Evolutionary conservation across 2,329 filamentous ascomycete genomes (phyloP).

Genomic region (Nemania sp.): DNA sequence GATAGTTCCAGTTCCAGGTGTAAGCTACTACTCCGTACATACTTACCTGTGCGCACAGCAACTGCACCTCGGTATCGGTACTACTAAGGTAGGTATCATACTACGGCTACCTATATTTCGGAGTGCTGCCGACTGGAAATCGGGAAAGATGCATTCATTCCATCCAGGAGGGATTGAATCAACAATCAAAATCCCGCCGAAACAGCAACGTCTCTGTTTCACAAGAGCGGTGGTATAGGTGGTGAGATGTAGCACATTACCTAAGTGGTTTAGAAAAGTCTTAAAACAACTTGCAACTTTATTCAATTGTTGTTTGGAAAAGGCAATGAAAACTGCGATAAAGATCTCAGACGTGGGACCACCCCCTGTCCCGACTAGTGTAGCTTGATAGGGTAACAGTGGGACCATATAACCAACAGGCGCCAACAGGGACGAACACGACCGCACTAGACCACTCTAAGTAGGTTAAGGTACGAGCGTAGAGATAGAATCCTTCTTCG

Average conservation of each 20-base stretch:
- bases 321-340: slow-evolving; percentile 7
- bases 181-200: not conserved
- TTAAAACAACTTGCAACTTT: not conserved
- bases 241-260: not conserved
- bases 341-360: not conserved
- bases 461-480: slow-evolving; percentile 6
- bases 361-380: slow-evolving; percentile 2
- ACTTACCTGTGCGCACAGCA: too few species aligned
- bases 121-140: slow-evolving; percentile 3
- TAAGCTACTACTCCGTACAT: too few species aligned
- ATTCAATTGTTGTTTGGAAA: slow-evolving; percentile 1
- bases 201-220: not conserved
- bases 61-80: not conserved
- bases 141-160: not conserved
- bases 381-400: slow-evolving; percentile 30
- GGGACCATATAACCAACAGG: not conserved
- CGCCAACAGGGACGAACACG: slow-evolving; percentile 2
- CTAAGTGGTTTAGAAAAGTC: not conserved
- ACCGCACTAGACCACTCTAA: slow-evolving; percentile 6
- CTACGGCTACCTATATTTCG: not conserved
- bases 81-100: too few species aligned
- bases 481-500: not conserved
- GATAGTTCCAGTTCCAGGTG: too few species aligned
- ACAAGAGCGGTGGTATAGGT: not conserved
- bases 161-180: not conserved